These are phyloP conservation scores for Phalaenopsis hybrid DNA, from an alignment of 116 monocot genomes.

Conservation along the genomic window DNA sequence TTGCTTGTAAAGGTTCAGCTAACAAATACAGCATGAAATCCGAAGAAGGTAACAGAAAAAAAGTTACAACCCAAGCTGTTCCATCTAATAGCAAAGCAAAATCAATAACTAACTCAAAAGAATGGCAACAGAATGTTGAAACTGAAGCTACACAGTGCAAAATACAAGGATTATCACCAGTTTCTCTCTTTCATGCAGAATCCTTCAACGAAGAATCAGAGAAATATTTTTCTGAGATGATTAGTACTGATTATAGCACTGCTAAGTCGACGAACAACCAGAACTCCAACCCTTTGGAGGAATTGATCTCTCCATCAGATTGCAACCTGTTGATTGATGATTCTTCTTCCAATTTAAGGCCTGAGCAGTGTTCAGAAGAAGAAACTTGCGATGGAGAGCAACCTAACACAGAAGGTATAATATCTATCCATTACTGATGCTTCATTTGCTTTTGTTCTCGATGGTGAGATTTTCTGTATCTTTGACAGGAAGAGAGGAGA, in stretches of 20 bases:
- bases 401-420: conserved; percentile 22
- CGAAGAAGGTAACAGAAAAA: neutral
- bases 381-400: conserved; percentile 6
- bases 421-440: neutral
- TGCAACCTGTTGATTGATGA: conserved; percentile 19
- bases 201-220: conserved; percentile 37
- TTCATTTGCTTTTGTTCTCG: neutral
- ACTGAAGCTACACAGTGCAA: too few species aligned
- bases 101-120: conserved; percentile 13
- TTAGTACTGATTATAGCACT: conserved; percentile 13
- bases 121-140: neutral
- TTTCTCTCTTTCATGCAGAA: conserved; percentile 4
- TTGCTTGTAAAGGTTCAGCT: conserved; percentile 16
- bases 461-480: neutral
- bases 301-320: conserved; percentile 40
- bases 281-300: conserved; percentile 24
- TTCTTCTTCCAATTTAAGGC: conserved; percentile 11
- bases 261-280: conserved; percentile 2
- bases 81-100: conserved; percentile 8
- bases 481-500: conserved; percentile 19
- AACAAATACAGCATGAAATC: conserved; percentile 5
- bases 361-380: conserved; percentile 17
- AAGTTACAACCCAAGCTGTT: conserved; percentile 7
- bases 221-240: conserved; percentile 45
- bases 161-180: neutral